Base-by-base conservation (phyloP, 1,139 yeast species). In the Blastobotrys ciferrii region DNA sequence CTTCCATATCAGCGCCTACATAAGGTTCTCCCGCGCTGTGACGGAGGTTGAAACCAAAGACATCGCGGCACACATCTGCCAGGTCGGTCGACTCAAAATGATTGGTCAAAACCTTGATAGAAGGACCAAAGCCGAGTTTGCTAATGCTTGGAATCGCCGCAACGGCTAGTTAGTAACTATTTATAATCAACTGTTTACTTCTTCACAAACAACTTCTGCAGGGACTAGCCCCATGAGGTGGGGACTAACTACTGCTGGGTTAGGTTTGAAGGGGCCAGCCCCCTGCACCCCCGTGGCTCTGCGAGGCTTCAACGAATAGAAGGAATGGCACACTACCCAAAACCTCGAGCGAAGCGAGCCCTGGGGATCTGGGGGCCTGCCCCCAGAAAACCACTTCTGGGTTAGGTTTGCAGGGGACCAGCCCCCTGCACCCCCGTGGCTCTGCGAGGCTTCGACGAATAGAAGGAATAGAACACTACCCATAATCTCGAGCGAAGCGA, bases 91-190 rank as follows among this genome's bases (percentile, higher is more conserved):
- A 15, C 52, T 68, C 18, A 55, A 66, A 35, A 57, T 56, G 32
- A 56, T 70, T 2, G 73, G 74, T 2, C 61, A 57, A 19, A 53
- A 56, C 23, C 57, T 69, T 9, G 61, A 61, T 33, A 51, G 59
- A 5, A 53, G 54, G 3, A 58, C 68, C 2, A 69, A 69, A 53
- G 43, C 54, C 5, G 59, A 60, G 40, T 69, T 67, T 50, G 50
- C 61, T 15, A 51, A 45, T 23, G 66, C 65, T 14, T 66, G 65
- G 62, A 54, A 36, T 7, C 40, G 40, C 25, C 40, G 40, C 17
- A 17, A 9, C 18, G 19, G 40, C 28, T 36, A 36, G 40, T 36
- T 23, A 6, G 9, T 28, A 30, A 17, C 17, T 41, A 32, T 31
- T 25, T 15, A 12, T 41, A n/a, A 11, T 30, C 20, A 6, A 15